phyloP scores from a whole-genome alignment of 1,284 basidiomycete genomes.

The Chalciporus sp. region DNA sequence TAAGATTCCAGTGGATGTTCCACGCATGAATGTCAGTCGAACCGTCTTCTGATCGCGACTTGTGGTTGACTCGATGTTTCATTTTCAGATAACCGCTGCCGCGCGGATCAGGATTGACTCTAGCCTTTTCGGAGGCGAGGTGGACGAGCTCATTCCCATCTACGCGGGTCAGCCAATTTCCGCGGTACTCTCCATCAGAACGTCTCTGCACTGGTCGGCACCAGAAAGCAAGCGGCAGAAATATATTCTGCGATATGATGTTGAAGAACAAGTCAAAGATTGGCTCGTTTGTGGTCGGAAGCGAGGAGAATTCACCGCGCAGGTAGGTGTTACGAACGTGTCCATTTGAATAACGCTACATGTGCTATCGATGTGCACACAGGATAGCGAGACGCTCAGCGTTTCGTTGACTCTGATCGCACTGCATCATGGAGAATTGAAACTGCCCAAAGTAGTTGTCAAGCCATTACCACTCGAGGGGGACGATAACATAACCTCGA shows the following conservation, averaged over 20 bases:
- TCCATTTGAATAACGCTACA: neutral
- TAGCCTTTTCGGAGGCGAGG: slow-evolving; percentile 29
- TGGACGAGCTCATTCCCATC: slow-evolving; percentile 43
- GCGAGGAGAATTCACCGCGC: slow-evolving; percentile 73
- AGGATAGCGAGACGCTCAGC: slow-evolving; percentile 62
- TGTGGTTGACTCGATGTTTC: slow-evolving; percentile 1
- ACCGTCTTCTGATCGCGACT: slow-evolving; percentile 1
- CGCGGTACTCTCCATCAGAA: slow-evolving; percentile 62
- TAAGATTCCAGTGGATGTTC: slow-evolving; percentile 80
- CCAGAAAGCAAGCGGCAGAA: slow-evolving; percentile 43
- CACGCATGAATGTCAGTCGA: slow-evolving; percentile 69
- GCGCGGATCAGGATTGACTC: slow-evolving; percentile 57
- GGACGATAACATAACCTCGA: slow-evolving; percentile 54
- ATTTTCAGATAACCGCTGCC: slow-evolving; percentile 69
- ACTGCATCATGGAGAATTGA: slow-evolving; percentile 73
- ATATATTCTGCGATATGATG: slow-evolving; percentile 70
- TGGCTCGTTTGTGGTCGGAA: slow-evolving; percentile 85
- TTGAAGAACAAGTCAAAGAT: slow-evolving; percentile 74
- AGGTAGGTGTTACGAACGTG: slow-evolving; percentile 41
- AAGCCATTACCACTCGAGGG: slow-evolving; percentile 56
- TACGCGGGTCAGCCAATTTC: slow-evolving; percentile 82
- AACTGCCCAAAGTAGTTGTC: slow-evolving; percentile 69
- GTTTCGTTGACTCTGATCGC: slow-evolving; percentile 74
- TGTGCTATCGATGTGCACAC: slow-evolving; percentile 9
- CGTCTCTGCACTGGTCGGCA: slow-evolving; percentile 74